A percentile compares a stretch with the other conserved stretches of the same genome.
These are phyloP conservation scores for Thecaphora frezii DNA, from an alignment of 1,284 basidiomycete species.

Conservation along the genomic window DNA sequence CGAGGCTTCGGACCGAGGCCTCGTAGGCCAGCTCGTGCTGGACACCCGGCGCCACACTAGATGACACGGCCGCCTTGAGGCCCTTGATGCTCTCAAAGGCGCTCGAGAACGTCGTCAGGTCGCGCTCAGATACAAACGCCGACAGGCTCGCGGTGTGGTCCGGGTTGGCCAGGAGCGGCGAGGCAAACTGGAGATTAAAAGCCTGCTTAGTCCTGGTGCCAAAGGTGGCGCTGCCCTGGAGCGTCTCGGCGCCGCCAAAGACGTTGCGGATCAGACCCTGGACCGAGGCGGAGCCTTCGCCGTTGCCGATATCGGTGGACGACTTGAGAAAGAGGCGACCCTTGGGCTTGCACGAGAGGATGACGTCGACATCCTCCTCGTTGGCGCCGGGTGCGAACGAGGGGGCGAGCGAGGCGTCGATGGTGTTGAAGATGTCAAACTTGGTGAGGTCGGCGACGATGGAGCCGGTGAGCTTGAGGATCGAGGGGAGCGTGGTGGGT, in stretches of 20 bases:
- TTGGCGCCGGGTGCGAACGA: slow-evolving; percentile 67
- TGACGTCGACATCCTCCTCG: slow-evolving; percentile 78
- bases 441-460: slow-evolving; percentile 70
- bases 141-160: slow-evolving; percentile 68
- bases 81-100: slow-evolving; percentile 71
- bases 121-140: slow-evolving; percentile 69
- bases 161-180: slow-evolving; percentile 62
- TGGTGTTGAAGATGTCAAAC: slow-evolving; percentile 74
- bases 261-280: slow-evolving; percentile 66
- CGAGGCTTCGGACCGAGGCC: slow-evolving; percentile 35
- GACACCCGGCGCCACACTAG: slow-evolving; percentile 59
- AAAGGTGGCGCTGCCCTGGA: slow-evolving; percentile 79
- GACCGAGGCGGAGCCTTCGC: slow-evolving; percentile 71
- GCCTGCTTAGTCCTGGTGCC: slow-evolving; percentile 86
- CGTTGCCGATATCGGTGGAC: slow-evolving; percentile 89
- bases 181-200: slow-evolving; percentile 62
- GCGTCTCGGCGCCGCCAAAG: slow-evolving; percentile 85
- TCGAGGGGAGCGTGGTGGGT: slow-evolving; percentile 46
- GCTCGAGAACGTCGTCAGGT: slow-evolving; percentile 72
- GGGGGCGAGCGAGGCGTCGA: slow-evolving; percentile 74
- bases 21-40: slow-evolving; percentile 54
- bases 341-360: slow-evolving; percentile 76
- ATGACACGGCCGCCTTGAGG: slow-evolving; percentile 69
- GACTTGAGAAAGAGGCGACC: slow-evolving; percentile 80
- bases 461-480: slow-evolving; percentile 70